Evolutionary conservation across 1,284 basidiomycete genomes (phyloP).

Genomic region (Melampsora occidentalis): DNA sequence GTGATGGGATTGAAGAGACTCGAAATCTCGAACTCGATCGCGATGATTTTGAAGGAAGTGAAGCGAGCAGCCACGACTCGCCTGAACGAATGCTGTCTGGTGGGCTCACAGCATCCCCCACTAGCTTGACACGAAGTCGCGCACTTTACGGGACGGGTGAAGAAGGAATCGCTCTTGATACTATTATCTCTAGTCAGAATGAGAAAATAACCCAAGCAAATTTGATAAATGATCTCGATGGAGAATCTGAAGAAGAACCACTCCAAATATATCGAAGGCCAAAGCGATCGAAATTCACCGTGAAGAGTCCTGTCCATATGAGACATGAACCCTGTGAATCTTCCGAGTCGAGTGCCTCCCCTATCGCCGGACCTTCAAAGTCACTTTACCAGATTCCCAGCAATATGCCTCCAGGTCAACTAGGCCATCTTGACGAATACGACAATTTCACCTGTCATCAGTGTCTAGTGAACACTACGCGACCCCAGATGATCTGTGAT

Average conservation of each 20-base stretch:
- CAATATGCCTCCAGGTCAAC: constrained; percentile 29
- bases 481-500: constrained; percentile 42
- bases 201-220: no score
- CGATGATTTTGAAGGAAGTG: no score
- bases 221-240: background rate
- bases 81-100: no score
- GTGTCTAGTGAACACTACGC: background rate
- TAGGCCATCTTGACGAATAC: constrained; percentile 23
- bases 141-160: no score
- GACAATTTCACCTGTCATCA: constrained; percentile 40
- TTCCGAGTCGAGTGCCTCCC: background rate
- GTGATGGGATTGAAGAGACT: no score
- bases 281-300: constrained; percentile 10
- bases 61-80: no score
- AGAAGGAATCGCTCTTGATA: no score
- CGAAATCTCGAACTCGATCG: no score
- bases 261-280: background rate
- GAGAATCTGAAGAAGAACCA: background rate
- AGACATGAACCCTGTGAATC: background rate
- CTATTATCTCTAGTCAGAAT: no score
- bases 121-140: no score
- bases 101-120: no score
- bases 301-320: background rate
- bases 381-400: background rate
- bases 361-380: background rate